Percentiles rank a stretch among this genome's conserved stretches.
phyloP scores from a whole-genome alignment of 805 yeast genomes.

The Saccharomycopsis sp. region DNA sequence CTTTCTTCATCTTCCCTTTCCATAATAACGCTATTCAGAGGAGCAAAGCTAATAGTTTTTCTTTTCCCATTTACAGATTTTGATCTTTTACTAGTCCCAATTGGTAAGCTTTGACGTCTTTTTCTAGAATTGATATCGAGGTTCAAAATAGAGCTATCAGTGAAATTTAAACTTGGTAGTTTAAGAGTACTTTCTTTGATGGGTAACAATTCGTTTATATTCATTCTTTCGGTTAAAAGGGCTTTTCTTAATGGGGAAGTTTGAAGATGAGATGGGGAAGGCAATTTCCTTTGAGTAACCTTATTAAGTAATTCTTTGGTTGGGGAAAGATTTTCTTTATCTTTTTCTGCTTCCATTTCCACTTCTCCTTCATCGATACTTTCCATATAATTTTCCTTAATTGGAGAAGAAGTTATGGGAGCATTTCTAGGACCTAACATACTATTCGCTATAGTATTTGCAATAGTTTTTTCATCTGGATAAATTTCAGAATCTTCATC shows the following conservation, averaged over 20 bases:
- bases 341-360: background rate
- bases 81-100: background rate
- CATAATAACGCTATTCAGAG: background rate
- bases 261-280: constrained; percentile 8
- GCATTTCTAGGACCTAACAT: constrained; percentile 8
- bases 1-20: constrained; percentile 3
- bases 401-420: constrained; percentile 18
- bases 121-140: background rate
- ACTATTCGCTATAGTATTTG: constrained; percentile 15
- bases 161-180: constrained; percentile 10
- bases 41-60: constrained; percentile 4
- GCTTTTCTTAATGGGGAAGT: constrained; percentile 17
- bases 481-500: constrained; percentile 15
- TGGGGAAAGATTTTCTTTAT: no score
- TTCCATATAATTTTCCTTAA: constrained; percentile 2
- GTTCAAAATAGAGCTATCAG: constrained; percentile 8
- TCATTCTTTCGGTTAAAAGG: background rate
- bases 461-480: constrained; percentile 15
- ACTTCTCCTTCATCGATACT: background rate
- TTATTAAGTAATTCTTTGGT: background rate
- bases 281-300: constrained; percentile 4
- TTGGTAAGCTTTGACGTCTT: constrained; percentile 9
- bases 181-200: constrained; percentile 1
- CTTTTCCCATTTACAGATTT: background rate
- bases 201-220: constrained; percentile 1